Base-by-base conservation (phyloP, 257 asterid genomes). In the Striga asiatica region DNA sequence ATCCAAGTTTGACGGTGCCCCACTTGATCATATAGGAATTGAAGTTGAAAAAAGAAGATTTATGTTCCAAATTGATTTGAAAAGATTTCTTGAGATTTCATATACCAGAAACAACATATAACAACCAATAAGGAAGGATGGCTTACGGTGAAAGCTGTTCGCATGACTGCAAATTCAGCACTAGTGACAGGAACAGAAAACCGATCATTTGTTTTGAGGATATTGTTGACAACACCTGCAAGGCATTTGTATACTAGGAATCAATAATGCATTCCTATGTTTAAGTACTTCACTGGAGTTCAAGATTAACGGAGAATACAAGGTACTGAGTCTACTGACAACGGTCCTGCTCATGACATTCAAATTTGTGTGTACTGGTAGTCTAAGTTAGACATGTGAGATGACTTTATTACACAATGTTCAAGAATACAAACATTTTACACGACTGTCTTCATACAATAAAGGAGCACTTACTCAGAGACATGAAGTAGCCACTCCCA, bases 161-260 rank as follows among this genome's bases (percentile, higher is more conserved):
- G 81, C 91, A 91, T 54, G 65, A 87, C 96, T 32, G 95, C 78
- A 83, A 81, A 91, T 76, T 91, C 98, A 37, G 92, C 95, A 68
- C 85, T 54, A 62, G 98, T 78, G 57, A 91, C 82, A n/a, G 98
- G 95, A 63, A 91, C 87, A n/a, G 71, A 63, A 41, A 91, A 58
- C 23, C 94, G 87, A 17, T 84, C 94, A 72, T 72, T 87, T 31
- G 87, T 75, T 46, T 80, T 77, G 56, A 58, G 76, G 61, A 69
- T 62, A 69, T 78, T 87, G 86, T 78, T 84, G 64, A 74, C 82
- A 61, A 91, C 96, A 76, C 24, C 98, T 91, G 92, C 79, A 75
- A 42, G 39, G 12, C 50, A 64, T 7, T 31, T 17, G 27, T 17
- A 28, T 51, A 62, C 41, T 19, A 28, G 57, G 45, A 16, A 49